Evolutionary conservation across 192 early-diverging fungal genomes (phyloP).

Genomic region (Coemansia sp.): DNA sequence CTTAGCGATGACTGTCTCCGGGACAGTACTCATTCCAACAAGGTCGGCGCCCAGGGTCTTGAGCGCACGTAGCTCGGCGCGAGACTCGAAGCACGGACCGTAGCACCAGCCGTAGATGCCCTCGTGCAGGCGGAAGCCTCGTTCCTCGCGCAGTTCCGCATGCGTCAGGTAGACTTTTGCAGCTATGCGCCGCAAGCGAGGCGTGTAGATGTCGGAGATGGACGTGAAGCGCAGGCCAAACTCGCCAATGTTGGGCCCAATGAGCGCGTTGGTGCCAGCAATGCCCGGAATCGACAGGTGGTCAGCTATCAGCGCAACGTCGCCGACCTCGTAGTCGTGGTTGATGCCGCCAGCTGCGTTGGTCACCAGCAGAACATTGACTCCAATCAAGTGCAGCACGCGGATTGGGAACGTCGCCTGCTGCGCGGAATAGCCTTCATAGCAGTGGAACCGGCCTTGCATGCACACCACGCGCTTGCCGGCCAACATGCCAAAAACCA

Average conservation of each 20-base stretch:
- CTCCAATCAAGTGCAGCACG: slow-evolving; percentile 81
- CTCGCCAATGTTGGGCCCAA: slow-evolving; percentile 75
- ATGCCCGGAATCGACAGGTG: slow-evolving; percentile 78
- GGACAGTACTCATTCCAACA: slow-evolving; percentile 92
- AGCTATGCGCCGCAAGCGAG: slow-evolving; percentile 64
- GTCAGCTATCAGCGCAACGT: slow-evolving; percentile 78
- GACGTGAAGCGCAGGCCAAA: slow-evolving; percentile 92
- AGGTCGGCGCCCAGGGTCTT: slow-evolving; percentile 70
- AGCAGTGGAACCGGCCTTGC: slow-evolving; percentile 89
- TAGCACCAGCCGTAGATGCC: slow-evolving; percentile 82
- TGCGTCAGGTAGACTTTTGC: slow-evolving; percentile 38
- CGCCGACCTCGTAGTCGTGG: slow-evolving; percentile 73
- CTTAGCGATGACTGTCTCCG: slow-evolving; percentile 81
- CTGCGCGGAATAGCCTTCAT: slow-evolving; percentile 79
- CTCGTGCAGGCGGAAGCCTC: slow-evolving; percentile 61
- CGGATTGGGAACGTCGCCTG: slow-evolving; percentile 84
- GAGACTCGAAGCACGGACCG: slow-evolving; percentile 86
- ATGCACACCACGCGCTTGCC: slow-evolving; percentile 77
- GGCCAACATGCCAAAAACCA: slow-evolving; percentile 82
- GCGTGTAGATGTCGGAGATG: slow-evolving; percentile 82
- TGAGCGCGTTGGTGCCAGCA: slow-evolving; percentile 73
- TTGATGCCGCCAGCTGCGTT: slow-evolving; percentile 90
- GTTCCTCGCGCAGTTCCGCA: slow-evolving; percentile 36
- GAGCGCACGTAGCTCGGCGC: slow-evolving; percentile 79
- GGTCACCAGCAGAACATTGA: slow-evolving; percentile 73